Evolutionary conservation across 2,329 filamentous ascomycete genomes (phyloP).

Genomic region (Cercospora citrullina): DNA sequence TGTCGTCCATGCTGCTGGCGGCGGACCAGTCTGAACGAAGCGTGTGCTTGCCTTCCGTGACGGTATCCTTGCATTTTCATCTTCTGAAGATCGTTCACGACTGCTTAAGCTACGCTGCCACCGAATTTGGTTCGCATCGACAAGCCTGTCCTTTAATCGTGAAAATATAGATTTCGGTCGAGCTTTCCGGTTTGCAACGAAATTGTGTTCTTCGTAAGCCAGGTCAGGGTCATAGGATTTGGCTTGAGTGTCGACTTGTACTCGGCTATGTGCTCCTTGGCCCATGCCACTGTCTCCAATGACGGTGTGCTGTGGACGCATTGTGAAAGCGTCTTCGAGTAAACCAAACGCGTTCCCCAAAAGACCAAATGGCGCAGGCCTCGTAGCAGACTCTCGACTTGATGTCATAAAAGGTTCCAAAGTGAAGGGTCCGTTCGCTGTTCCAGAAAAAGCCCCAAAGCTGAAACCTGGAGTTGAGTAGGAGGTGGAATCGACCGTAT

Average conservation of each 20-base stretch:
- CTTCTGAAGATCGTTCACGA: conserved; percentile 23
- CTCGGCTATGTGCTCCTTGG: conserved; percentile 11
- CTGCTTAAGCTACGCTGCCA: conserved; percentile 20
- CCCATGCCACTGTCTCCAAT: conserved; percentile 14
- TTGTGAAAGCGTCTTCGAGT: conserved; percentile 27
- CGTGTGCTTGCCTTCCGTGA: conserved; percentile 20
- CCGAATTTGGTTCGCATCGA: conserved; percentile 22
- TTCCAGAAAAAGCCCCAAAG: conserved; percentile 31
- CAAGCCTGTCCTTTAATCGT: conserved; percentile 28
- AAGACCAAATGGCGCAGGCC: conserved; percentile 22
- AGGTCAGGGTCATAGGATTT: conserved; percentile 28
- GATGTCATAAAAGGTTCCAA: conserved; percentile 21
- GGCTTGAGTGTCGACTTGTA: conserved; percentile 17
- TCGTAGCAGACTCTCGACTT: conserved; percentile 2
- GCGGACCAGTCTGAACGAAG: conserved; percentile 7
- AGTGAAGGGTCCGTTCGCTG: conserved; percentile 19
- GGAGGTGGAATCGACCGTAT: conserved; percentile 33
- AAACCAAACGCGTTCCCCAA: conserved; percentile 33
- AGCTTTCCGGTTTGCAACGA: conserved; percentile 7
- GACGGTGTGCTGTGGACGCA: conserved; percentile 23
- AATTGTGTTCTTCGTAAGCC: conserved; percentile 24
- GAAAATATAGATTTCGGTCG: conserved; percentile 29
- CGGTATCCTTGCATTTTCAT: conserved; percentile 7
- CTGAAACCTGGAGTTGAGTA: conserved; percentile 32
- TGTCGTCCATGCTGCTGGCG: background rate